Base-by-base conservation (phyloP, 495 filamentous ascomycete species). In the Lepraria neglecta region DNA sequence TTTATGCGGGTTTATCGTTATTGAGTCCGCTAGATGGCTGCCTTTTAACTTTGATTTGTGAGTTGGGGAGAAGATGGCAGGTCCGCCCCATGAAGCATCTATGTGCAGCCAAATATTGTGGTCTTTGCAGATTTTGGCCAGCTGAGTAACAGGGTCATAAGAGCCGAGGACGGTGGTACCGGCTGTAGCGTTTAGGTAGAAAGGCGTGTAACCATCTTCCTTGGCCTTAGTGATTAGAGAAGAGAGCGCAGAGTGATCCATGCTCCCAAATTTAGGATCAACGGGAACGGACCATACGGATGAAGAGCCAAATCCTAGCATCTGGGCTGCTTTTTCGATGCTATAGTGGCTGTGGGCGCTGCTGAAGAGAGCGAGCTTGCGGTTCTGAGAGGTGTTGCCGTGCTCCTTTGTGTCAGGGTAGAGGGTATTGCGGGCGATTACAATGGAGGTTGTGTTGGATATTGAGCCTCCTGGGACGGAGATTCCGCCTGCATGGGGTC, bases 101-200 rank as follows among this genome's bases (percentile, higher is more conserved):
- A 97, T 76, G 73, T 97, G 94, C 72, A 96, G 70, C 92, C 92
- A 97, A 44, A 97, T 75, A 38, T 81, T 81, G 67, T 89, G 76
- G 62, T 79, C 78, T 54, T 79, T 72, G 76, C 91, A 95, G 17
- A 97, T 77, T 31, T 78, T 80, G 2, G 86, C 79, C 63, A 97
- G 87, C 14, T 77, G 80, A 24, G 77, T 70, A 64, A 97, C 84
- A 2, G 88, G 89, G 71, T 97, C 92, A 70, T 87, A 98, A 15
- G 89, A 90, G 21, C 92, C 94, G 61, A 92, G 74, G 11, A 96
- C 94, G 3, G 94, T 98, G 17, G 94, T 97, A 21, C 92, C 92
- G 4, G 94, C 92, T 1, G 92, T 96, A 5, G 92, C 88, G 69
- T 96, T 97, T 69, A 97, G 90, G 74, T 92, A 98, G 67, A 98